Evolutionary conservation across 352 stramenopile genomes (phyloP).

Genomic region (Globisporangium acanthophoron): DNA sequence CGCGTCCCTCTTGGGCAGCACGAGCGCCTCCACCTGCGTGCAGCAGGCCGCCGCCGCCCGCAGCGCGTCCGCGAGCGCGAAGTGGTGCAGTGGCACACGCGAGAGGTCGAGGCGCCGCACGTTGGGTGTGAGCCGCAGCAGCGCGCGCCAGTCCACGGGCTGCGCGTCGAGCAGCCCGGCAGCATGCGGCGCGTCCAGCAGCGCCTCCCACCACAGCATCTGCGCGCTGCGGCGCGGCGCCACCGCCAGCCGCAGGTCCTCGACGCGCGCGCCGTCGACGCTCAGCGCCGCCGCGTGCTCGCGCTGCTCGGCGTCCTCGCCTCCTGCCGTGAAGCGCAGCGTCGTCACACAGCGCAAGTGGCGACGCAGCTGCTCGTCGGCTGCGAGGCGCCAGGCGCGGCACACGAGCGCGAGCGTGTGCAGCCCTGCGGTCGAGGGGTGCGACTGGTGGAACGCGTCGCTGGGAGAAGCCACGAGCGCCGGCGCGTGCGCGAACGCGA

Average conservation of each 20-base stretch:
- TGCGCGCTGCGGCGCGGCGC: conserved; percentile 11
- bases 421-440: not conserved
- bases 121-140: conserved; percentile 30
- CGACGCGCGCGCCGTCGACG: conserved; percentile 3
- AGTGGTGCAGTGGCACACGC: conserved; percentile 31
- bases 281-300: conserved; percentile 14
- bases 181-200: conserved; percentile 4
- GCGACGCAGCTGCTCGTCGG: conserved; percentile 13
- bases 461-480: not conserved
- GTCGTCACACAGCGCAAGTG: conserved; percentile 18
- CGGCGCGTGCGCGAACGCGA: not conserved
- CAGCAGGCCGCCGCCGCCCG: conserved; percentile 25
- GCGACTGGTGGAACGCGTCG: not conserved
- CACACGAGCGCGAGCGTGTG: conserved; percentile 27
- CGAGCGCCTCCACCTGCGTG: conserved; percentile 25
- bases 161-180: conserved; percentile 14
- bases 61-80: conserved; percentile 31
- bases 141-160: conserved; percentile 34
- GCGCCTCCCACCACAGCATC: conserved; percentile 27
- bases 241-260: conserved; percentile 26
- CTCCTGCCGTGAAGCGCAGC: conserved; percentile 21
- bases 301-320: conserved; percentile 20
- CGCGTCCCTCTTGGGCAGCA: conserved; percentile 29
- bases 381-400: conserved; percentile 20
- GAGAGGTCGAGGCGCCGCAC: conserved; percentile 37